A percentile compares a stretch with the other conserved stretches of the same genome.
Evolutionary conservation across 1,139 yeast species (phyloP).

Genomic region (Zygoascus meyerae): DNA sequence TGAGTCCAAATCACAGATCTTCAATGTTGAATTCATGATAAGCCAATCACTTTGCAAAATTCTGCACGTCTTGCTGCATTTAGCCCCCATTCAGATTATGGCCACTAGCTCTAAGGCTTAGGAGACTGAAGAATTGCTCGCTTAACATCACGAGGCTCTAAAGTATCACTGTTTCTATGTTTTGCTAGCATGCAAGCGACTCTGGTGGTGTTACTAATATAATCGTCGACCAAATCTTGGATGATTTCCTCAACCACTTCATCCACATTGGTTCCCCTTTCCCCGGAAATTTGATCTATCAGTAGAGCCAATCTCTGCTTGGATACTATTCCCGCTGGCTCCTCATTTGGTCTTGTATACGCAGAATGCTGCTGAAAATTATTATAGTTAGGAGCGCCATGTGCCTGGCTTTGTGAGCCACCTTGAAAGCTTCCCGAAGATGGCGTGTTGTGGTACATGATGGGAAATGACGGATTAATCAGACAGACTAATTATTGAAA

Average conservation of each 20-base stretch:
- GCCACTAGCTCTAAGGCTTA: no score
- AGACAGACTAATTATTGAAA: not conserved
- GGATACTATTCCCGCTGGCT: slow-evolving; percentile 1
- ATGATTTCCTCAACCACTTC: slow-evolving; percentile 9
- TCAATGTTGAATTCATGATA: no score
- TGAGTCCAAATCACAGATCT: no score
- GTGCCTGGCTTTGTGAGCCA: not conserved
- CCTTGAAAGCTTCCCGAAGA: not conserved
- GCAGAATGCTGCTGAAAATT: not conserved
- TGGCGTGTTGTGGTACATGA: no score
- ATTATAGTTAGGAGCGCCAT: not conserved
- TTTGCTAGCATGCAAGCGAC: slow-evolving; percentile 12
- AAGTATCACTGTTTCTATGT: slow-evolving; percentile 8
- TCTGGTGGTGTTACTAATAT: slow-evolving; percentile 4
- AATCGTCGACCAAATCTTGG: slow-evolving; percentile 12
- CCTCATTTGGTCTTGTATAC: not conserved
- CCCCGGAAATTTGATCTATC: slow-evolving; percentile 7
- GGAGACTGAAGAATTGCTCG: slow-evolving; percentile 7
- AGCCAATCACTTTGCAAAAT: no score
- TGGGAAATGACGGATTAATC: not conserved
- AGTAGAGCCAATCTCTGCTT: slow-evolving; percentile 7
- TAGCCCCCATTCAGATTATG: no score
- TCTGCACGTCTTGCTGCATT: no score
- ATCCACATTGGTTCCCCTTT: slow-evolving; percentile 7
- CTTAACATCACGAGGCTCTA: slow-evolving; percentile 8